phyloP scores from a whole-genome alignment of 805 yeast species.

The Clavispora asparagi region DNA sequence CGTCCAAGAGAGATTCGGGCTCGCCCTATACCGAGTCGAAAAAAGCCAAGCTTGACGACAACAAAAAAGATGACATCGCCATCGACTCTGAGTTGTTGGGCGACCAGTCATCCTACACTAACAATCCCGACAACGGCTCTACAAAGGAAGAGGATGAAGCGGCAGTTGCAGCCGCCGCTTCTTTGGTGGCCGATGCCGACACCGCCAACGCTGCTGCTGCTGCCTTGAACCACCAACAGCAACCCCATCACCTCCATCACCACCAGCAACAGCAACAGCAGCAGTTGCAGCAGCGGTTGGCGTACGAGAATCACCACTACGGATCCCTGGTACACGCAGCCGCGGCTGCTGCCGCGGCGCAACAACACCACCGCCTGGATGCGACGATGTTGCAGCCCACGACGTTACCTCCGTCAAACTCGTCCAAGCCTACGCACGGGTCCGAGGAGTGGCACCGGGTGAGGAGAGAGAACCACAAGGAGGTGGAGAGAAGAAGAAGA shows the following conservation, averaged over 20 bases:
- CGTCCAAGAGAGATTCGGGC: conserved; percentile 13
- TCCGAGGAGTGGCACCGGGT: conserved; percentile 77
- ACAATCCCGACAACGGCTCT: conserved; percentile 6
- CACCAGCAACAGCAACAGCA: conserved; percentile 18
- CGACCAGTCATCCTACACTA: conserved; percentile 32
- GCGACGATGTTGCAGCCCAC: conserved; percentile 29
- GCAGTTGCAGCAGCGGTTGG: conserved; percentile 16
- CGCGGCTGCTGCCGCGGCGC: conserved; percentile 2
- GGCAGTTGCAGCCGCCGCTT: conserved; percentile 25
- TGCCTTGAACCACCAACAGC: conserved; percentile 20
- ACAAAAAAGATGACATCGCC: conserved; percentile 21
- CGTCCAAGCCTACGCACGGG: conserved; percentile 60
- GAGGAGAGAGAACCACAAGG: conserved; percentile 89
- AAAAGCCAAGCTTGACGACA: conserved; percentile 11
- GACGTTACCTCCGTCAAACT: conserved; percentile 21
- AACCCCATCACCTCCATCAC: conserved; percentile 17
- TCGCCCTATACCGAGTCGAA: conserved; percentile 11
- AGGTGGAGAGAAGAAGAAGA: conserved; percentile 89
- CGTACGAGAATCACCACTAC: conserved; percentile 16
- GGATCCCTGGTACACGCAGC: conserved; percentile 13
- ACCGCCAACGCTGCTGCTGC: conserved; percentile 19
- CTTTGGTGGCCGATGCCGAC: conserved; percentile 23
- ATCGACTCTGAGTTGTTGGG: conserved; percentile 41
- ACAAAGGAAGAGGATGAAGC: conserved; percentile 18
- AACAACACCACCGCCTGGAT: conserved; percentile 15